Evolutionary conservation across 306 rosid species (phyloP).

Genomic region (Quercus dentata): DNA sequence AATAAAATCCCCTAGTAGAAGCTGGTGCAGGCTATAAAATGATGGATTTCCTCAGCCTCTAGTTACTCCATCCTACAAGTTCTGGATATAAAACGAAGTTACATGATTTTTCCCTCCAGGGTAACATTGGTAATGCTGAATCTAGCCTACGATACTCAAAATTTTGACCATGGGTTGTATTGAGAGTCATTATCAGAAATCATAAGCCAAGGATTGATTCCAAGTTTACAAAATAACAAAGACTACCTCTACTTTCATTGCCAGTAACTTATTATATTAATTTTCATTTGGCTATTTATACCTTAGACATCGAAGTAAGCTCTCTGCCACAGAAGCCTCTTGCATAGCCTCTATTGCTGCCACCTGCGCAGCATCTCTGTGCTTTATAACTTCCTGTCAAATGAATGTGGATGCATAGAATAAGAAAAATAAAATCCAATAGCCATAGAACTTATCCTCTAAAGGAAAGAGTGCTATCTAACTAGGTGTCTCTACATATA

Average conservation of each 20-base stretch:
- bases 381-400: constrained; percentile 79
- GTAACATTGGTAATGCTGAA: neutral
- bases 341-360: constrained; percentile 93
- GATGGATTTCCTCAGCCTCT: neutral
- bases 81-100: neutral
- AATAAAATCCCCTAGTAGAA: neutral
- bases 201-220: neutral
- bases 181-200: neutral
- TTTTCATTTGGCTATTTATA: constrained; percentile 16
- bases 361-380: constrained; percentile 88
- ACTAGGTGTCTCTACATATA: neutral
- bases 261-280: neutral
- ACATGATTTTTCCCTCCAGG: neutral
- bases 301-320: constrained; percentile 87
- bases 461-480: neutral
- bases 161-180: neutral
- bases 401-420: constrained; percentile 17
- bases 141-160: neutral
- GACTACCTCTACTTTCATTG: neutral
- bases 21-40: neutral
- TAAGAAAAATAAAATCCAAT: constrained; percentile 5
- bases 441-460: constrained; percentile 1
- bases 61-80: neutral
- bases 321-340: constrained; percentile 94
- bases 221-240: neutral